Base-by-base conservation (phyloP, 2,329 filamentous ascomycete genomes). In the Penicillium rolfsii region DNA sequence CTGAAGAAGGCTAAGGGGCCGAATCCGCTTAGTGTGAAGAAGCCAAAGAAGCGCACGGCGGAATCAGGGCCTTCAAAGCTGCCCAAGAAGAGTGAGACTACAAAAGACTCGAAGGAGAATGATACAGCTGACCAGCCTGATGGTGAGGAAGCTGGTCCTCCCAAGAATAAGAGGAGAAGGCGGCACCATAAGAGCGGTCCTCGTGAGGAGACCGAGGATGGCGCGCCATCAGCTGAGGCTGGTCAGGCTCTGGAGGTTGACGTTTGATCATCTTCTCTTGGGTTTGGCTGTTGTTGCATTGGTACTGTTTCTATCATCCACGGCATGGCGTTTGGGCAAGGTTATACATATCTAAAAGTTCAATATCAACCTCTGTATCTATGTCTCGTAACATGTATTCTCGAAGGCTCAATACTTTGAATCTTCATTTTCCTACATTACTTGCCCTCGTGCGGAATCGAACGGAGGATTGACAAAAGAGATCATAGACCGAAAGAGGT, bases 11-110 rank as follows among this genome's bases (percentile, higher is more conserved):
- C 75, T 3, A 82, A 81, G 69, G 80, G 70, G 1, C 78, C 79
- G 5, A 82, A 82, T 69, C 80, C 80, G 30, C 65, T 82, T 63
- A 82, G 80, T 64, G 70, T 82, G 61, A 81, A 78, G 70, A 82
- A 81, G 67, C 71, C 79, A 30, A 81, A 81, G 70, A 77, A 74
- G 65, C 70, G 70, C 49, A 62, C 28, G 3, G 67, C 64, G 14
- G 68, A 72, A 43, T 33, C 63, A 14, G 67, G 63, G 35, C 58
- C 58, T 58, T 57, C 63, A 26, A 57, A 64, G 30, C 57, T 66
- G 55, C 63, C 66, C 35, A 66, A 69, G 58, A 63, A 67, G 52
- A 58, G 63, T 22, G 52, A 68, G 12, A 50, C 48, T 26, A 55
- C 50, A 24, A 45, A 58, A 19, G 14, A 24, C 5, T 26, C 30